These are phyloP conservation scores for Aspergillus versicolor DNA, from an alignment of 2,329 filamentous ascomycete genomes.

Conservation along the genomic window DNA sequence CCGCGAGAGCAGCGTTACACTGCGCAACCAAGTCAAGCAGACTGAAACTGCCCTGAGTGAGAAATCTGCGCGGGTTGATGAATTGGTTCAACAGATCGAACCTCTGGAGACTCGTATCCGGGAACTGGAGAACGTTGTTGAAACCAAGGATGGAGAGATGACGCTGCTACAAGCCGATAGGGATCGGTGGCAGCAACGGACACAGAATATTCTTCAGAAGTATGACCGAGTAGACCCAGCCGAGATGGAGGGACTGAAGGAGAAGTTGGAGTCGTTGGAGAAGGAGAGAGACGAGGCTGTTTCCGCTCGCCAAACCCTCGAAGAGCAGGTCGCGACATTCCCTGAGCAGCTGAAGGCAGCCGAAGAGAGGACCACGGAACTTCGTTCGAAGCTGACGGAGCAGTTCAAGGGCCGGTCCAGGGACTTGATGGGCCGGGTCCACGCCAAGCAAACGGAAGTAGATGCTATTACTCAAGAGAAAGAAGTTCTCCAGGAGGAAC, in stretches of 20 bases:
- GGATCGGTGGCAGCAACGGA: conserved; percentile 93
- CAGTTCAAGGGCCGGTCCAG: conserved; percentile 57
- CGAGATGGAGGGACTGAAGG: conserved; percentile 85
- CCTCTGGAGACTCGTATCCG: conserved; percentile 77
- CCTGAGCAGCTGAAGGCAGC: conserved; percentile 49
- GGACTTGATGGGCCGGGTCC: conserved; percentile 65
- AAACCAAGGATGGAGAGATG: conserved; percentile 82
- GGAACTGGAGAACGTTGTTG: conserved; percentile 78
- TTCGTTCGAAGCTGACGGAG: conserved; percentile 46
- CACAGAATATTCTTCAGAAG: conserved; percentile 91
- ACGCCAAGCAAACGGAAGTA: conserved; percentile 51
- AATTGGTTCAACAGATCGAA: conserved; percentile 72
- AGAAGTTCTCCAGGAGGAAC: conserved; percentile 64
- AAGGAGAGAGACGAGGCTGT: conserved; percentile 67
- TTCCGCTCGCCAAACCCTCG: conserved; percentile 50
- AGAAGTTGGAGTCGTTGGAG: conserved; percentile 67
- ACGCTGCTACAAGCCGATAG: conserved; percentile 86
- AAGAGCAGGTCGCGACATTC: conserved; percentile 50
- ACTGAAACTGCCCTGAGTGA: conserved; percentile 73
- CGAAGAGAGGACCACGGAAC: conserved; percentile 52
- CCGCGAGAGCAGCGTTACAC: conserved; percentile 87
- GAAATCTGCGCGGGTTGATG: conserved; percentile 71
- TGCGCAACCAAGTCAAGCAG: conserved; percentile 82
- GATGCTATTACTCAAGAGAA: conserved; percentile 60
- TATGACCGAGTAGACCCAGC: conserved; percentile 94